phyloP scores from a whole-genome alignment of 1,284 basidiomycete genomes.

The Phlebopus sp. region DNA sequence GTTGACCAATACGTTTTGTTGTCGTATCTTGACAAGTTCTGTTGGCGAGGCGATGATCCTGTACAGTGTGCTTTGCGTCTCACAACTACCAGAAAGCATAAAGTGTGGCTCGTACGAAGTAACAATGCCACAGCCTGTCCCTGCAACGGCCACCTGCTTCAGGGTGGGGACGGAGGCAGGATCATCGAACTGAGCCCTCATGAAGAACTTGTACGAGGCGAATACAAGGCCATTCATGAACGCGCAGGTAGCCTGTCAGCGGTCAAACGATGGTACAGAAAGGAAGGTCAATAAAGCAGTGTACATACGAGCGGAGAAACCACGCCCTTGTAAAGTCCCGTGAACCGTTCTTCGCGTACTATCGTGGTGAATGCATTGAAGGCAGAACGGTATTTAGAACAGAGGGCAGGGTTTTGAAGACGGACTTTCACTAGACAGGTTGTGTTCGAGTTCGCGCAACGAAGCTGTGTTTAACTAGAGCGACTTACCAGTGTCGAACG shows the following conservation, averaged over 20 bases:
- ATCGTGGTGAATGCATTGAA: constrained; percentile 63
- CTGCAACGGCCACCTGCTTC: constrained; percentile 71
- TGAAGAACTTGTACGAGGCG: constrained; percentile 68
- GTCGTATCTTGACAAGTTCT: constrained; percentile 85
- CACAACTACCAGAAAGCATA: constrained; percentile 4
- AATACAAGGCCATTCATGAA: constrained; percentile 77
- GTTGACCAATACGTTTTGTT: constrained; percentile 55
- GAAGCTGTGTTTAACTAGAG: background rate
- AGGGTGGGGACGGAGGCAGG: constrained; percentile 53
- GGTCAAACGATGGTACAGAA: background rate
- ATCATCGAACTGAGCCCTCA: constrained; percentile 54
- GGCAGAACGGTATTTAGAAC: constrained; percentile 57
- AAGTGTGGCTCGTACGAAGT: constrained; percentile 56
- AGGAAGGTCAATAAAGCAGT: background rate
- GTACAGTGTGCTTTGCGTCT: background rate
- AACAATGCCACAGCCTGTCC: constrained; percentile 72
- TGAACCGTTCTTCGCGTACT: constrained; percentile 60
- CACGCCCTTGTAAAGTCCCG: constrained; percentile 71
- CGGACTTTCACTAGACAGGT: constrained; percentile 66
- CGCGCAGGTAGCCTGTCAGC: constrained; percentile 57
- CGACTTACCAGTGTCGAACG: constrained; percentile 67
- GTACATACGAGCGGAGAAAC: constrained; percentile 62
- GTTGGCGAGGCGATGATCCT: constrained; percentile 79
- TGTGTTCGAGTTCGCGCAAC: too few species aligned
- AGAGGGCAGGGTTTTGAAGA: constrained; percentile 61